These are phyloP conservation scores for Byssochlamys sp. DNA, from an alignment of 2,329 filamentous ascomycete genomes.

Conservation along the genomic window DNA sequence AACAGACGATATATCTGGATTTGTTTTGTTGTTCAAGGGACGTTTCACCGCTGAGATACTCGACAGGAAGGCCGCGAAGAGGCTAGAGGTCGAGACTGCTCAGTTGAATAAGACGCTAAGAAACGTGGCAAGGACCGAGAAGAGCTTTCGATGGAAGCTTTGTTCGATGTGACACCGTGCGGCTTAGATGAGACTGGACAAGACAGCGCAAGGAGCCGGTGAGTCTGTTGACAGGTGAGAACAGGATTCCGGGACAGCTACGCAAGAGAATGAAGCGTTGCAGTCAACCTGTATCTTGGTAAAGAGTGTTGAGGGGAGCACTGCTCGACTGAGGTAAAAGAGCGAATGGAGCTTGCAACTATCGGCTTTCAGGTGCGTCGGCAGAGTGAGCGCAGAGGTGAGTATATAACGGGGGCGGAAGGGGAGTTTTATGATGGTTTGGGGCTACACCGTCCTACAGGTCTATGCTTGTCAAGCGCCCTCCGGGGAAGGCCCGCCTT, in stretches of 20 bases:
- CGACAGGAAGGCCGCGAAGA: not conserved
- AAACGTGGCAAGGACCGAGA: not conserved
- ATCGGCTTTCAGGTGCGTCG: not conserved
- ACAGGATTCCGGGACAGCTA: constrained; percentile 5
- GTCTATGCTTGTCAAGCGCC: constrained; percentile 1
- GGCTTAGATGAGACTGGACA: not conserved
- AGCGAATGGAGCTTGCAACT: not conserved
- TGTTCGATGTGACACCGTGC: not conserved
- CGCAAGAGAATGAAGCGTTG: constrained; percentile 8
- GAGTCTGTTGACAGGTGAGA: not conserved
- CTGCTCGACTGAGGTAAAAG: constrained; percentile 3
- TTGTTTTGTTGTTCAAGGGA: not conserved
- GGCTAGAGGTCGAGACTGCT: not conserved
- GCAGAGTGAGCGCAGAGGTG: not conserved
- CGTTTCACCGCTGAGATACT: not conserved
- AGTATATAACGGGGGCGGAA: not conserved
- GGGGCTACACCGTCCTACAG: not conserved
- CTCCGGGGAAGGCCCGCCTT: not conserved
- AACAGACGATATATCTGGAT: not conserved
- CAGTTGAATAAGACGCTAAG: not conserved
- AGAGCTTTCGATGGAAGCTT: not conserved
- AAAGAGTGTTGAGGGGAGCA: constrained; percentile 5
- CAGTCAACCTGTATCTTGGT: not conserved
- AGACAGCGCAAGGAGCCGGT: not conserved
- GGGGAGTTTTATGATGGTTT: not conserved